Base-by-base conservation (phyloP, 2,329 filamentous ascomycete species). In the Cordyceps pruinosa region DNA sequence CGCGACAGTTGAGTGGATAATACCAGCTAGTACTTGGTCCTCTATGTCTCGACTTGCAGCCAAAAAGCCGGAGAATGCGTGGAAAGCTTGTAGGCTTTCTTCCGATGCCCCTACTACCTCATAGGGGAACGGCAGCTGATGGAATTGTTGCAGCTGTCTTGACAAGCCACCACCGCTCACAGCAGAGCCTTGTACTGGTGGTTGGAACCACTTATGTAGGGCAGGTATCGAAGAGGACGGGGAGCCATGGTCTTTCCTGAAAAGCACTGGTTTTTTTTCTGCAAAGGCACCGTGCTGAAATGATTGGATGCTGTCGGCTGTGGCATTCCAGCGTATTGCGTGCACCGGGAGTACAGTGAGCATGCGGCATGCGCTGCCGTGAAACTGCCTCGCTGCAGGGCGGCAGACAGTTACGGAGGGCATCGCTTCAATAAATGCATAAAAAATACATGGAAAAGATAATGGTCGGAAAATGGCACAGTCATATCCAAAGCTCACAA, bases 211-310 rank as follows among this genome's bases (percentile, higher is more conserved):
- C 34, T 52, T 48, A 12, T 35, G 13, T 4, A 58, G 7, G 13
- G 56, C 56, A 13, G 56, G 56, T 35, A 58, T 47, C 7, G 35
- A 35, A 12, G 50, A 25, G 1, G 63, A 57, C 2, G 67, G 61
- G 49, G 79, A 79, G 2, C 67, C 64, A 7, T 67, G 65, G 32
- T 70, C 67, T n/a, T 75, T 75, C 6, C 84, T 71, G 19, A 85
- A 68, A 10, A 77, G 68, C 2, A 66, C 59, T 4, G 86, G 86
- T 19, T 67, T 70, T 47, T 80, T 75, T 1, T 78, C 73, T 1
- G 66, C 60, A 64, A 87, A 84, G 35, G 77, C 83, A 35, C 70
- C 61, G n/a, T 74, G 62, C 26, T 75, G 77, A 65, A 89, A 88
- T 15, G 64, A 60, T 1, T 73, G 66, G 46, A 82, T 59, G 53